Evolutionary conservation across 2,329 filamentous ascomycete species (phyloP).

Genomic region (Sporothrix globosa): DNA sequence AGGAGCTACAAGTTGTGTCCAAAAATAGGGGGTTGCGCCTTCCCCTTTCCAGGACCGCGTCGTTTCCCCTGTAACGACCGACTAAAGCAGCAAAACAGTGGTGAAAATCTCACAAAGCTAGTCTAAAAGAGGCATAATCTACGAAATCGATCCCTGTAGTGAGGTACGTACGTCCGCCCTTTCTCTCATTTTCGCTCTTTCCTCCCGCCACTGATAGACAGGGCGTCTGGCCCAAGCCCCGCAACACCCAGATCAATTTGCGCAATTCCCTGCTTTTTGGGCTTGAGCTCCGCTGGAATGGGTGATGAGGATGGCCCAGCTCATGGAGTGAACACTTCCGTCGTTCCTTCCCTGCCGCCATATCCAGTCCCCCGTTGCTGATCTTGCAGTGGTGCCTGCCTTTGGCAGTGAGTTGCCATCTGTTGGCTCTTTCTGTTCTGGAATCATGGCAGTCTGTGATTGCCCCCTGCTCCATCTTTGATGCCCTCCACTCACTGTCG

Average conservation of each 20-base stretch:
- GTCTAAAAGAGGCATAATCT: constrained; percentile 10
- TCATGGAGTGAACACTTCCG: constrained; percentile 7
- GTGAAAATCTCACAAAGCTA: background rate
- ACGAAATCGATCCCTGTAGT: constrained; percentile 9
- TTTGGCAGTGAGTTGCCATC: background rate
- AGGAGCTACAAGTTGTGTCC: constrained; percentile 9
- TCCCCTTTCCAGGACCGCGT: constrained; percentile 14
- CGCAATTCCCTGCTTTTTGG: constrained; percentile 20
- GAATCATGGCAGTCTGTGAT: constrained; percentile 2
- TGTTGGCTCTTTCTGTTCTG: constrained; percentile 19
- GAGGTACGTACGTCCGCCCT: constrained; percentile 19
- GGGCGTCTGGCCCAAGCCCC: background rate
- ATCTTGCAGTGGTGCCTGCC: background rate
- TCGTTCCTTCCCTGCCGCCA: background rate
- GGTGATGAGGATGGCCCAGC: background rate
- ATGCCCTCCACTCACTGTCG: background rate
- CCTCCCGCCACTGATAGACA: constrained; percentile 4
- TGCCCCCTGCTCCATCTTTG: background rate
- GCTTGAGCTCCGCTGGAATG: constrained; percentile 16
- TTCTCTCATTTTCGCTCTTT: background rate
- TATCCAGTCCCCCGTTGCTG: background rate
- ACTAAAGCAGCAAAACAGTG: background rate
- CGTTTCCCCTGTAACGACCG: constrained; percentile 1
- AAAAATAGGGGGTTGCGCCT: constrained; percentile 28
- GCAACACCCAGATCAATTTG: constrained; percentile 10